phyloP scores from a whole-genome alignment of 306 rosid genomes.

The Carpinus fangiana region DNA sequence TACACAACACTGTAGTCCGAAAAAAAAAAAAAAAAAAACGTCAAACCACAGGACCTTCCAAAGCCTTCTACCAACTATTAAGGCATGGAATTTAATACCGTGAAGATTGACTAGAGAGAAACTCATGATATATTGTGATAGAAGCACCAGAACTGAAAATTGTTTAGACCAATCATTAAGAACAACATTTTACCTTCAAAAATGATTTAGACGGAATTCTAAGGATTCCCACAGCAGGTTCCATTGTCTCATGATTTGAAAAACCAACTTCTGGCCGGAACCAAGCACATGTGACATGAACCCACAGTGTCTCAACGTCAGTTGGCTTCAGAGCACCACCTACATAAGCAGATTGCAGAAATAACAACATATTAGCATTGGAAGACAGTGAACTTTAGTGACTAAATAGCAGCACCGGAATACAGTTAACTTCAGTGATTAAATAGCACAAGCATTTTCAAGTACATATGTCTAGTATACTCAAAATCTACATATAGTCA shows the following conservation, averaged over 20 bases:
- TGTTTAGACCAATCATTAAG: not conserved
- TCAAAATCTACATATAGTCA: not conserved
- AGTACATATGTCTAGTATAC: conserved; percentile 1
- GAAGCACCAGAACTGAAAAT: not conserved
- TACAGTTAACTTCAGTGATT: conserved; percentile 7
- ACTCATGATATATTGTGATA: conserved; percentile 4
- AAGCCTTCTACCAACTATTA: not conserved
- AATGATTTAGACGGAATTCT: conserved; percentile 71
- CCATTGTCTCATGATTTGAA: conserved; percentile 78
- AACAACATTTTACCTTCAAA: conserved; percentile 59
- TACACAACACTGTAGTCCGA: conserved; percentile 67
- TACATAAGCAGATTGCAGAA: conserved; percentile 35
- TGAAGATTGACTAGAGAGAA: conserved; percentile 12
- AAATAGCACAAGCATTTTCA: not conserved
- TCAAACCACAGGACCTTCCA: not conserved
- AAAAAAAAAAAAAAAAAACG: conserved; percentile 17
- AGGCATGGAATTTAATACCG: not conserved
- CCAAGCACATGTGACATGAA: conserved; percentile 97
- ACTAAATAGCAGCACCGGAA: conserved; percentile 6
- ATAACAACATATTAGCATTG: conserved; percentile 22
- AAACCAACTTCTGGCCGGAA: conserved; percentile 83
- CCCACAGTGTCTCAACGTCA: conserved; percentile 86
- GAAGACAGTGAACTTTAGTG: conserved; percentile 6
- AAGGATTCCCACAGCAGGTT: conserved; percentile 92
- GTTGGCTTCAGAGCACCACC: conserved; percentile 99